Percentiles rank a stretch among this genome's conserved stretches.
Conservation (phyloP, 1,139 yeast genomes). For the Candida pseudoviswanathii region DNA sequence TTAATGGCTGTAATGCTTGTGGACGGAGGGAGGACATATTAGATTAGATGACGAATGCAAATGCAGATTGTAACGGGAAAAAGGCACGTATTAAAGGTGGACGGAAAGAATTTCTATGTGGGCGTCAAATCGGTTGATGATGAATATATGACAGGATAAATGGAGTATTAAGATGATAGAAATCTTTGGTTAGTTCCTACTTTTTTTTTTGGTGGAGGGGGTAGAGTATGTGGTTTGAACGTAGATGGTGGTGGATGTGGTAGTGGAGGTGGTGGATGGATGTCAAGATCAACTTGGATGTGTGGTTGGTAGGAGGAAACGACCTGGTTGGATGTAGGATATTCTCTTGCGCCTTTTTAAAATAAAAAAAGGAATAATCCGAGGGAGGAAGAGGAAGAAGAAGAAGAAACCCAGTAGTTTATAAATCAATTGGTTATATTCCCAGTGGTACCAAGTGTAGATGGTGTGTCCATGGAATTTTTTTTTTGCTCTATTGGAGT, state of each 20-base stretch:
- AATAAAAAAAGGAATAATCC: not conserved
- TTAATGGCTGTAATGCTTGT: slow-evolving; percentile 51
- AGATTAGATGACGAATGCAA: not conserved
- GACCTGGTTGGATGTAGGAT: too few species aligned
- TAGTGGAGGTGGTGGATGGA: too few species aligned
- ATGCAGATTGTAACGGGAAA: not conserved
- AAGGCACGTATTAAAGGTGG: not conserved
- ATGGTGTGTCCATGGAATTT: not conserved
- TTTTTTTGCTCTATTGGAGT: not conserved
- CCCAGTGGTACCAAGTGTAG: too few species aligned
- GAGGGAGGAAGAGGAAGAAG: not conserved
- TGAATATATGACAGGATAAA: not conserved
- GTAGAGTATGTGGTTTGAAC: not conserved
- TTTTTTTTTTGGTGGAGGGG: not conserved
- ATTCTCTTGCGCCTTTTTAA: too few species aligned
- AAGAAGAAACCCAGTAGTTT: not conserved
- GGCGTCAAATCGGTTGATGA: not conserved
- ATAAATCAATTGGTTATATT: not conserved
- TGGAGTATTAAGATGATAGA: not conserved
- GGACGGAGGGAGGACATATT: slow-evolving; percentile 40
- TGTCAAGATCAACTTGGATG: too few species aligned
- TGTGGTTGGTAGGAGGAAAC: too few species aligned
- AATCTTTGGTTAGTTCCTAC: not conserved
- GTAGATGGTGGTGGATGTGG: too few species aligned
- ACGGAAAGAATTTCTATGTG: not conserved